phyloP scores from a whole-genome alignment of 306 rosid species.

The Cucumis sativus region DNA sequence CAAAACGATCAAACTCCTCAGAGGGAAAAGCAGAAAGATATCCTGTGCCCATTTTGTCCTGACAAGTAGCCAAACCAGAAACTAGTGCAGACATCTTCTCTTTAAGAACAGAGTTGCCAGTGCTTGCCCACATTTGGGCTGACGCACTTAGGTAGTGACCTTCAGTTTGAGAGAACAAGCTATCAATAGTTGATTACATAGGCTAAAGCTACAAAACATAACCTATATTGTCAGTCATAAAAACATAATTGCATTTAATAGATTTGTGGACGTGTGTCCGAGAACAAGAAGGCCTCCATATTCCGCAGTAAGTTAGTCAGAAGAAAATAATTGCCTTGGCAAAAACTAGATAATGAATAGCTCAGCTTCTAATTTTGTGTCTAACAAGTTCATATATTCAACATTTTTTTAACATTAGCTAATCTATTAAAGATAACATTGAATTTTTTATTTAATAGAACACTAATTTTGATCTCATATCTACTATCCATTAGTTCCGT shows the following conservation, averaged over 20 bases:
- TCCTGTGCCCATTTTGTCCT: conserved; percentile 56
- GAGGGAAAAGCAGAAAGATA: conserved; percentile 90
- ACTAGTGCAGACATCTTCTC: conserved; percentile 54
- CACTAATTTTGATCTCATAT: too few species aligned
- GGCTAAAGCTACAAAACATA: conserved; percentile 3
- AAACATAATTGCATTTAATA: too few species aligned
- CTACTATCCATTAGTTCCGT: too few species aligned
- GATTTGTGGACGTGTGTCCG: background rate
- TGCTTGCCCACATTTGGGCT: conserved; percentile 86
- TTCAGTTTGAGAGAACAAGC: conserved; percentile 26
- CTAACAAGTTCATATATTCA: too few species aligned
- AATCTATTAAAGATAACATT: too few species aligned
- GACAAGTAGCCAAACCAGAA: conserved; percentile 46
- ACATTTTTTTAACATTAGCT: too few species aligned
- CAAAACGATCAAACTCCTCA: conserved; percentile 56
- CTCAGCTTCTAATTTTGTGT: too few species aligned
- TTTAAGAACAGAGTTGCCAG: conserved; percentile 36
- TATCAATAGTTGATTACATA: conserved; percentile 2
- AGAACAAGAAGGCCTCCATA: background rate
- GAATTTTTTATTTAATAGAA: too few species aligned
- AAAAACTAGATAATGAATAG: background rate
- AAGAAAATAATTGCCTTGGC: background rate
- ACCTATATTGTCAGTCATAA: too few species aligned
- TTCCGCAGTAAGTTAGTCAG: background rate
- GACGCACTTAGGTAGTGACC: conserved; percentile 94